Evolutionary conservation across 768 basidiomycete genomes (phyloP).

Genomic region (Tephrocybe sp.): DNA sequence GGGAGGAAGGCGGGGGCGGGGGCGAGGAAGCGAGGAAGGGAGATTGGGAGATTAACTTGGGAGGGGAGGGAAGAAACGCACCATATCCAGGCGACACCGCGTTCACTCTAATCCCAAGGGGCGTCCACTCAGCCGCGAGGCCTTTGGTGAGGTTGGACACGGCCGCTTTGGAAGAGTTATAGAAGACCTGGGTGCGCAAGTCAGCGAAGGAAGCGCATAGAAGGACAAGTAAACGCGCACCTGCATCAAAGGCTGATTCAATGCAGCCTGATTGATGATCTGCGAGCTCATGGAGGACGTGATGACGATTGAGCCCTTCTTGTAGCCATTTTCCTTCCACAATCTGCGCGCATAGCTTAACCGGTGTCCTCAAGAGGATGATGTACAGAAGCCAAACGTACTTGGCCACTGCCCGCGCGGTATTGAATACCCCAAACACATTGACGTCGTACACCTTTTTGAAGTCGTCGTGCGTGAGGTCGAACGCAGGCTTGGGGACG

Average conservation of each 20-base stretch:
- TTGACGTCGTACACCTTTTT: constrained; percentile 54
- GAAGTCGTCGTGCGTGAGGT: constrained; percentile 58
- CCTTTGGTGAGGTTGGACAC: constrained; percentile 56
- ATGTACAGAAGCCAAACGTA: constrained; percentile 20
- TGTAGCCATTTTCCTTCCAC: constrained; percentile 37
- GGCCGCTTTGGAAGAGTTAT: constrained; percentile 71
- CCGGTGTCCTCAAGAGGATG: not conserved
- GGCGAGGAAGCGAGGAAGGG: not conserved
- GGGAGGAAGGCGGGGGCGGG: too few relatives aligned
- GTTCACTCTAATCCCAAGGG: constrained; percentile 54
- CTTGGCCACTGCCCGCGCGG: constrained; percentile 57
- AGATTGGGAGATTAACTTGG: not conserved
- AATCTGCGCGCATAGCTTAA: constrained; percentile 28
- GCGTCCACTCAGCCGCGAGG: constrained; percentile 65
- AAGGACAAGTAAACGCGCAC: constrained; percentile 21
- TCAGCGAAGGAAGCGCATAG: not conserved
- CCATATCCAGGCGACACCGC: constrained; percentile 63
- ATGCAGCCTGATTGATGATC: constrained; percentile 54
- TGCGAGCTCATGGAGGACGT: constrained; percentile 67
- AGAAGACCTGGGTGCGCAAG: constrained; percentile 43
- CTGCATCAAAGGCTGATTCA: constrained; percentile 51
- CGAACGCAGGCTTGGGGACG: constrained; percentile 59
- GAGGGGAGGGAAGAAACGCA: too few relatives aligned
- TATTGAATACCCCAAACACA: constrained; percentile 68
- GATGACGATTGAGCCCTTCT: constrained; percentile 57